Conservation (phyloP, 2,329 filamentous ascomycete genomes). For the Alternaria viburni region DNA sequence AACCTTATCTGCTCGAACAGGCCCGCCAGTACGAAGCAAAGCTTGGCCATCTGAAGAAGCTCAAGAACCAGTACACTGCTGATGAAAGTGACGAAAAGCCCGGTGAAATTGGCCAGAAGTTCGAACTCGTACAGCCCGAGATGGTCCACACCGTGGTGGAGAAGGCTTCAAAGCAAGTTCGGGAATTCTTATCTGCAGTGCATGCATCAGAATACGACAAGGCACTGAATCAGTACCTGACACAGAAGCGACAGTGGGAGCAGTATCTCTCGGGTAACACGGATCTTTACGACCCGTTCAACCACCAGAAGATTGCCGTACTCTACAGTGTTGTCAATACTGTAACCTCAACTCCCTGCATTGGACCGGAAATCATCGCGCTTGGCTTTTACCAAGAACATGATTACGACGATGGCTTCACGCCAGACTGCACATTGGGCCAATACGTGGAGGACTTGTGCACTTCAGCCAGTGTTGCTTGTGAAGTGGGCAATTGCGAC, state of each 20-base stretch:
- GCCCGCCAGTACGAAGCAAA: conserved; percentile 89
- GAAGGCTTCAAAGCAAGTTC: conserved; percentile 82
- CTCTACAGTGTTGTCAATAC: conserved; percentile 94
- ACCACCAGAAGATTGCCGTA: conserved; percentile 95
- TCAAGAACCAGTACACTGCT: conserved; percentile 73
- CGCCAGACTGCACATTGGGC: conserved; percentile 87
- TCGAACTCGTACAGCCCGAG: conserved; percentile 90
- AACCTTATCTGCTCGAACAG: conserved; percentile 90
- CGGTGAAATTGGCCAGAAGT: conserved; percentile 65
- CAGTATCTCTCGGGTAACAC: conserved; percentile 87
- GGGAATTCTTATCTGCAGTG: conserved; percentile 91
- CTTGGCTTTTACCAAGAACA: conserved; percentile 95
- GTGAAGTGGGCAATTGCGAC: conserved; percentile 83
- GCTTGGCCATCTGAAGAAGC: conserved; percentile 78
- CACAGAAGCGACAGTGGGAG: conserved; percentile 95
- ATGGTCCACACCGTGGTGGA: conserved; percentile 89
- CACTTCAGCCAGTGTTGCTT: conserved; percentile 75
- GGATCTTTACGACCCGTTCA: conserved; percentile 90
- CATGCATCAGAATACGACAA: conserved; percentile 98
- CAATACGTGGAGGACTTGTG: conserved; percentile 95
- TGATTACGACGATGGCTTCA: conserved; percentile 70
- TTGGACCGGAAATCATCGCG: conserved; percentile 86
- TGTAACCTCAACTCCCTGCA: conserved; percentile 89
- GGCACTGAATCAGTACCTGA: conserved; percentile 89
- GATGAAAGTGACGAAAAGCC: conserved; percentile 41